Base-by-base conservation (phyloP, 352 stramenopile genomes). In the Discostella stelligera region DNA sequence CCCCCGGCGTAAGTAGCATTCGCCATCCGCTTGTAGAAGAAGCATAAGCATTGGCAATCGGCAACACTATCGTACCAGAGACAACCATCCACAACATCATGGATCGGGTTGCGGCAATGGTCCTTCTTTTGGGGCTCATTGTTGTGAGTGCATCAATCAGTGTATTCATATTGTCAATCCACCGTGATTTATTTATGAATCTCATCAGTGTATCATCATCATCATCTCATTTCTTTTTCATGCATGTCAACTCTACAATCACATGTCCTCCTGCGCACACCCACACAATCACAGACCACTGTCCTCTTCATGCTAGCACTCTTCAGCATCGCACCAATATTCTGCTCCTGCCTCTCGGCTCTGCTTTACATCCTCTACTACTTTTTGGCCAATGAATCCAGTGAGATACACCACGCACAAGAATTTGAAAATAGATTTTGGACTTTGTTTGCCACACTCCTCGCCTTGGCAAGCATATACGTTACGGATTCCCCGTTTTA, bases 341-440 rank as follows among this genome's bases (percentile, higher is more conserved):
- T 89, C 54, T 88, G 79, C 58, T 86, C 74, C 13, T 88, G 85
- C 69, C 59, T 91, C 32, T 46, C 84, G 3, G 82, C 81, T 4
- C 77, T 94, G 3, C 23, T 91, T 1, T 93, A 92, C 69, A 86
- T 80, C 23, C 52, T 94, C 4, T 90, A 90, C 59, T 82, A 91
- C 27, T 94, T 94, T 65, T 65, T 93, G 10, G 79, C 83, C 16
- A 89, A 93, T 62, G 88, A 93, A 81, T 74, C 85, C 39, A 78
- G 62, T 25, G 77, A 78, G 7, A 73, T 93, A 20, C 86, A 93
- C 66, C 82, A 91, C 69, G 86, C 87, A 27, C 86, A 92, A 79
- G 96, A 98, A 86, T 98, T 98, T 74, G 96, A 98, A 84, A 98
- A 98, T 89, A 91, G 95, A 71, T 98, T 98, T 80, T 98, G 95